phyloP scores from a whole-genome alignment of 2,329 filamentous ascomycete genomes.

The Colletotrichum sp. region DNA sequence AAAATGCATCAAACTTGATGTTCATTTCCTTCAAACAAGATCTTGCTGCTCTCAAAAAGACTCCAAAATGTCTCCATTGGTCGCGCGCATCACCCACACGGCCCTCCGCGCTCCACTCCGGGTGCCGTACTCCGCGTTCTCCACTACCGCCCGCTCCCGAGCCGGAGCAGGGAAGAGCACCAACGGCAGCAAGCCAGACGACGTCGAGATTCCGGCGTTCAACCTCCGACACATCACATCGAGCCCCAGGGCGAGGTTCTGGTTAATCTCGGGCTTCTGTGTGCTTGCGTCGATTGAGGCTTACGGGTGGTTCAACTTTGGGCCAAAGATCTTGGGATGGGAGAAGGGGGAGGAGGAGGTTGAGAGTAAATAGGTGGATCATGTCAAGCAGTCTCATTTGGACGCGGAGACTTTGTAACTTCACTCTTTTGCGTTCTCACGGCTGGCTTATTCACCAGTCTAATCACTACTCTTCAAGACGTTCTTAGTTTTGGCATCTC shows the following conservation, averaged over 20 bases:
- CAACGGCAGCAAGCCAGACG: not conserved
- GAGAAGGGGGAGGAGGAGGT: not conserved
- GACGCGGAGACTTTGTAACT: not conserved
- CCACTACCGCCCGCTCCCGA: not conserved
- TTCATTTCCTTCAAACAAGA: not conserved
- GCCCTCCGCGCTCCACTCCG: not conserved
- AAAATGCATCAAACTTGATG: not conserved
- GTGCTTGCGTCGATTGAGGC: slow-evolving; percentile 22
- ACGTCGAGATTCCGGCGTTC: slow-evolving; percentile 24
- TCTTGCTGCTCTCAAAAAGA: too few species aligned
- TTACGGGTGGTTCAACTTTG: slow-evolving; percentile 25
- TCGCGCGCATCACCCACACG: not conserved
- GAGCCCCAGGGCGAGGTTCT: slow-evolving; percentile 24
- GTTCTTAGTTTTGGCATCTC: not conserved
- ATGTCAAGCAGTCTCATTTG: not conserved
- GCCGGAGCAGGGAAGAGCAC: not conserved
- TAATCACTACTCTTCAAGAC: not conserved
- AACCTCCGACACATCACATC: slow-evolving; percentile 23
- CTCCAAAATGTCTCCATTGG: not conserved
- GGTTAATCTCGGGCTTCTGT: slow-evolving; percentile 16
- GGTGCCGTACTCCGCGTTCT: not conserved
- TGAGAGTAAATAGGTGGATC: not conserved
- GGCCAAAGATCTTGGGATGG: slow-evolving; percentile 25
- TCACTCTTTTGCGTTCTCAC: not conserved
- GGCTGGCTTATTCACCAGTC: not conserved